Base-by-base conservation (phyloP, 345 rosid species). In the Eucalyptus guilfoylei region DNA sequence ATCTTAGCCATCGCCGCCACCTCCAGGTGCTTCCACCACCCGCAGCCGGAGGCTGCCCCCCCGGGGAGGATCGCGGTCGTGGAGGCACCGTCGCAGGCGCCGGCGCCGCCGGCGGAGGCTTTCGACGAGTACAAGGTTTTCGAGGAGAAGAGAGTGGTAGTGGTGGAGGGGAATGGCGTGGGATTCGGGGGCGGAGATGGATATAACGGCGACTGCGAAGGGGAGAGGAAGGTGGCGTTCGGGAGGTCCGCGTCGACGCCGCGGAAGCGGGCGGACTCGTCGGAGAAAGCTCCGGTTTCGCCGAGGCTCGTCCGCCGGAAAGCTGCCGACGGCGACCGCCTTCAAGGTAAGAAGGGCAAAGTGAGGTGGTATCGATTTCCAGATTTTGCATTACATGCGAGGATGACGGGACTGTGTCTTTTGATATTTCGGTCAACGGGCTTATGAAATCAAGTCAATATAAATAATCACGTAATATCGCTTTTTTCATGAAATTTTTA, bases 1-100 rank as follows among this genome's bases (percentile, higher is more conserved):
- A 95, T 96, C 93, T 90, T 93, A 86, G 89, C 90, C 49, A 94
- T 96, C 62, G 92, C 86, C 76, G 95, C 95, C 55, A 91, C 96
- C 52, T 94, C 98, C 5, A 90, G 91, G 52, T 86, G 83, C 90
- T 47, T 85, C 87, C 37, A 32, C 26, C 34, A 5, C 26, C 55
- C 87, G 24, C 54, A 15, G 34, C 87, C 58, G 14, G 87, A 47
- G 34, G 86, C 48, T 16, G 37, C 45, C 19, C 6, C 21, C 6
- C 86, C 30, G 50, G 28, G 6, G 62, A 55, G 45, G 52, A 19
- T n/a, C 14, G 69, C 16, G 32, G 88, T 58, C 49, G 48, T 52
- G 49, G 87, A 26, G 49, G 72, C 58, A 52, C 58, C 58, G 2
- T 52, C 58, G 26, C 58, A 52, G 55, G 58, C 24, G 12, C 30